Evolutionary conservation across 169 alveolate genomes (phyloP).

Genomic region (Babesia ovis): DNA sequence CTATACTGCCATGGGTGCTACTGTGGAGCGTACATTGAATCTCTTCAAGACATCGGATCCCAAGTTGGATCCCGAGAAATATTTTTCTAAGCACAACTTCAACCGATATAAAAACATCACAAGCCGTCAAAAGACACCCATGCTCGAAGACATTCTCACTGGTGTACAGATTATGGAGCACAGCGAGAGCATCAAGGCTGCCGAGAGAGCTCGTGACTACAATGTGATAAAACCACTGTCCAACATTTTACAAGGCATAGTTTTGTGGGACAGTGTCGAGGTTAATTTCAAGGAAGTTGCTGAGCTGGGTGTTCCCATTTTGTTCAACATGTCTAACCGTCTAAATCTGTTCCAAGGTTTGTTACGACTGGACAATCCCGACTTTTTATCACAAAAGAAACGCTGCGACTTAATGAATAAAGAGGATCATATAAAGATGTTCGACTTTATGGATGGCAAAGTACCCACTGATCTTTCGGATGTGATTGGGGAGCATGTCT

Average conservation of each 20-base stretch:
- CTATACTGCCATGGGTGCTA: constrained; percentile 43
- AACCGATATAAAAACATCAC: constrained; percentile 18
- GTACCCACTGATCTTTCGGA: constrained; percentile 22
- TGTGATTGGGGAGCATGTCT: constrained; percentile 22
- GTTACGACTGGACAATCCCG: constrained; percentile 35
- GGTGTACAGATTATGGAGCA: constrained; percentile 28
- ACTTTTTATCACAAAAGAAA: constrained; percentile 22
- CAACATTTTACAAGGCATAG: constrained; percentile 49
- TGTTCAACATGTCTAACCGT: constrained; percentile 53
- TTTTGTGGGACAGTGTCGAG: constrained; percentile 43
- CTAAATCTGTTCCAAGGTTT: constrained; percentile 36
- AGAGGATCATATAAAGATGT: constrained; percentile 6
- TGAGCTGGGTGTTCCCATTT: constrained; percentile 43
- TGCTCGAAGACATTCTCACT: constrained; percentile 41
- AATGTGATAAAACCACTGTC: constrained; percentile 46
- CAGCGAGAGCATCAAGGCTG: constrained; percentile 46
- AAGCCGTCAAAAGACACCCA: constrained; percentile 35
- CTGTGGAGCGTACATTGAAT: constrained; percentile 34
- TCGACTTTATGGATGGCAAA: constrained; percentile 22
- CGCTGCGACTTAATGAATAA: neutral
- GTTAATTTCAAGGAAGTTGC: constrained; percentile 51
- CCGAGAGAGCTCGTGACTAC: constrained; percentile 40
- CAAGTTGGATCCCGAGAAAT: constrained; percentile 24
- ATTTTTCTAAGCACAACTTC: neutral
- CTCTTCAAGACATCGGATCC: constrained; percentile 9